Evolutionary conservation across 371 early-diverging fungal species (phyloP), one percentile per base, ranked within the genome.

Genomic region (Actinomortierella wolfii): DNA sequence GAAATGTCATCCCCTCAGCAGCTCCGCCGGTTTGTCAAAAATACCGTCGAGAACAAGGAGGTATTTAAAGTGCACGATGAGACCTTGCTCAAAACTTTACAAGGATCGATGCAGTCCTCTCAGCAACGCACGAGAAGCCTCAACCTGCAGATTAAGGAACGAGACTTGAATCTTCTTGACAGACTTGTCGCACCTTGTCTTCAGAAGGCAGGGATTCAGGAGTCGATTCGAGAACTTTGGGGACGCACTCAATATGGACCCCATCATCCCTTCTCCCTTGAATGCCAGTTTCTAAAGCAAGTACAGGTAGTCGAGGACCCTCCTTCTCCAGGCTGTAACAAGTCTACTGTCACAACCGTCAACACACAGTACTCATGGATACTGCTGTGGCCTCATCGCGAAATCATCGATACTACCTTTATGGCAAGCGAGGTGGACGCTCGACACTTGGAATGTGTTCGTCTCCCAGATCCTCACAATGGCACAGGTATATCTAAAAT

Each of bases 351-450:
- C 29, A 13, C 18, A n/a, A 51, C 29, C 17, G 14, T 51, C 25
- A 34, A 51, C 34, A 51, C 51, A 17, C 28, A 51, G 29, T 51
- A 34, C 29, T 51, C 29, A 1, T 51, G 51, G 51, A 39, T 51
- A 2, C 51, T 34, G 2, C 14, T 51, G 4, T 51, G 34, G 3
- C 51, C 51, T 4, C 51, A 18, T 20, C 34, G 11, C 29, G 29
- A 18, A 9, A 20, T 11, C 4, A 28, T 51, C 18, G 51, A 51
- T 3, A 34, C 34, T 29, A 29, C 39, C n/a, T 51, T 51, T 51
- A 29, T 51, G n/a, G 34, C 34, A 28, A 51, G 51, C 29, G 51
- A 51, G 21, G 39, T 39, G 7, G 29, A 15, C 2, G 51, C 51
- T 29, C 13, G 21, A 4, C 51, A 51, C n/a, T 11, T 15, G 2